Percentiles rank a stretch among this genome's conserved stretches.
Evolutionary conservation across 176 grass and related monocot species (phyloP).

Genomic region (Bromus sterilis): DNA sequence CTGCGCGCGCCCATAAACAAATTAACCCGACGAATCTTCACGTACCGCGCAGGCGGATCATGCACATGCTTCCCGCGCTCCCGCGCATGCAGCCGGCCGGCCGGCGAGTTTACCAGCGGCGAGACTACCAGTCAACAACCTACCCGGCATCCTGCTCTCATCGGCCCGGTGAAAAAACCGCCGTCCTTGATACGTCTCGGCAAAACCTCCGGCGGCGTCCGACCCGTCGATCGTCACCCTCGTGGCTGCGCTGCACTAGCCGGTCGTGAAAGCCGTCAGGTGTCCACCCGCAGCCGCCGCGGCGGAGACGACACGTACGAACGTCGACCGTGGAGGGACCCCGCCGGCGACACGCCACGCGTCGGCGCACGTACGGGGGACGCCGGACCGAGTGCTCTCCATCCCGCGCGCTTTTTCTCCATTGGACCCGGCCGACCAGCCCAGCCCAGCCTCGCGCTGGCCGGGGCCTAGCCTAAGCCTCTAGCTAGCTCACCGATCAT

Average conservation of each 20-base stretch:
- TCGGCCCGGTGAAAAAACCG: background rate
- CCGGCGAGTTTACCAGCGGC: background rate
- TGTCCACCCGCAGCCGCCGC: background rate
- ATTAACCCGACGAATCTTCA: background rate
- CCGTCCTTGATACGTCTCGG: background rate
- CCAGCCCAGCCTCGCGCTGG: background rate
- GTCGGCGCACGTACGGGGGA: background rate
- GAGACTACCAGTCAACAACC: background rate
- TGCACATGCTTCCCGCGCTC: background rate
- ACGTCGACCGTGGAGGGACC: background rate
- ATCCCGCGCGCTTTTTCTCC: background rate
- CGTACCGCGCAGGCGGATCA: background rate
- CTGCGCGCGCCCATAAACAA: background rate
- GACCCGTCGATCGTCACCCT: background rate
- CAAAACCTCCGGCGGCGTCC: background rate
- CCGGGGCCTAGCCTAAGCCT: background rate
- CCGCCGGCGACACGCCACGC: background rate
- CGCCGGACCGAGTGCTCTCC: background rate
- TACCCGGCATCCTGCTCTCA: too few species aligned
- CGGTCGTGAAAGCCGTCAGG: too few species aligned
- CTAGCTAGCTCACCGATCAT: too few species aligned
- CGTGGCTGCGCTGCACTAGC: too few species aligned
- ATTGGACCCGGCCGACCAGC: background rate
- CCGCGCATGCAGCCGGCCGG: background rate
- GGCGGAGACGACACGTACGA: background rate